A percentile compares a stretch with the other conserved stretches of the same genome.
Conservation (phyloP, 805 yeast species). For the Kockiozyma suomiensis region DNA sequence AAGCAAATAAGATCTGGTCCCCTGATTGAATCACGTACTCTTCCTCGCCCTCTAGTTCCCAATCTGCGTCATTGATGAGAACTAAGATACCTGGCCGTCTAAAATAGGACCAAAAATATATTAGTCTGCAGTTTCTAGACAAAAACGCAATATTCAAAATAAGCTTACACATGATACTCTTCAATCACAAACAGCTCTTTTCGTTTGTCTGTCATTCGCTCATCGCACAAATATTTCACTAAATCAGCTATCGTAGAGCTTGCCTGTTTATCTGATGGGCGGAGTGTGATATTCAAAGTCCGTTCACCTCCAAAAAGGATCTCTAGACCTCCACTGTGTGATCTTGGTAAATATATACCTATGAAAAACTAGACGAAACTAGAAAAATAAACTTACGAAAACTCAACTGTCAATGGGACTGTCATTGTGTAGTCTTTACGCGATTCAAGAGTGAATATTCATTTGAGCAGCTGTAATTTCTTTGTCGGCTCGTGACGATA, state of each 20-base stretch:
- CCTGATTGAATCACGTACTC: constrained; percentile 73
- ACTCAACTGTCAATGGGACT: constrained; percentile 18
- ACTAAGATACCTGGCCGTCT: constrained; percentile 88
- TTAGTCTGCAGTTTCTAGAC: no score
- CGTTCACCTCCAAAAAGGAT: constrained; percentile 66
- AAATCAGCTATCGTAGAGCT: constrained; percentile 53
- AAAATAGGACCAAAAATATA: no score
- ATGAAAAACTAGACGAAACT: no score
- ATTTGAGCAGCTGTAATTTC: not conserved
- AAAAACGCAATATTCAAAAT: no score
- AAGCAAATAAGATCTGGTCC: constrained; percentile 83
- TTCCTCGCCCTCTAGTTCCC: constrained; percentile 93
- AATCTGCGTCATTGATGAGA: constrained; percentile 89
- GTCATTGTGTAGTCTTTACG: not conserved
- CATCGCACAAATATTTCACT: constrained; percentile 53
- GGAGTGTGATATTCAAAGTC: constrained; percentile 53
- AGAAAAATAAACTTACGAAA: constrained; percentile 15
- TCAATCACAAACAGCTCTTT: constrained; percentile 79
- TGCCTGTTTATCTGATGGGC: constrained; percentile 41
- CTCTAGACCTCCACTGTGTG: constrained; percentile 75
- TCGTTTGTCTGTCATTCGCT: constrained; percentile 58
- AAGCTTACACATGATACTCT: constrained; percentile 53
- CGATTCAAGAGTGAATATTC: no score
- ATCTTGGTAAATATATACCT: not conserved
- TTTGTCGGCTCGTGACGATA: not conserved